Evolutionary conservation across 768 basidiomycete genomes (phyloP).

Genomic region (Strobilomyces confusus): DNA sequence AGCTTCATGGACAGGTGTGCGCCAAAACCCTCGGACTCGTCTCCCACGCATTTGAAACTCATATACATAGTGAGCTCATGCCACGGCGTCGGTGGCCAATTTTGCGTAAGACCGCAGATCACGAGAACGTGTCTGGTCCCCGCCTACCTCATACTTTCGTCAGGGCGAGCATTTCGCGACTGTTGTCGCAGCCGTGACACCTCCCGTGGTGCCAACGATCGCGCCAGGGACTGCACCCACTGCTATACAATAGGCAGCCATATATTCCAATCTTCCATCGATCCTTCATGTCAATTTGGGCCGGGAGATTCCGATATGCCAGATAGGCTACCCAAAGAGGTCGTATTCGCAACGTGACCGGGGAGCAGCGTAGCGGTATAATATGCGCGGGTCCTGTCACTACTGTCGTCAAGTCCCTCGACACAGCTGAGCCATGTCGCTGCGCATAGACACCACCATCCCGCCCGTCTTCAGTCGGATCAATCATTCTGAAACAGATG

Average conservation of each 20-base stretch:
- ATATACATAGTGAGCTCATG: slow-evolving; percentile 5
- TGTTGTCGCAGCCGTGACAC: slow-evolving; percentile 1
- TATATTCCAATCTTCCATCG: slow-evolving; percentile 5
- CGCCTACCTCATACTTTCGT: slow-evolving; percentile 2
- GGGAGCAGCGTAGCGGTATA: slow-evolving; percentile 16
- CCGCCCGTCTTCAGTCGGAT: slow-evolving; percentile 19
- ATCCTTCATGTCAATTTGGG: slow-evolving; percentile 13
- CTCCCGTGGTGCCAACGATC: slow-evolving; percentile 16
- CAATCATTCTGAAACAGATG: slow-evolving; percentile 18
- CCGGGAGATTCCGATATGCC: slow-evolving; percentile 10
- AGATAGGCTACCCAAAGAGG: slow-evolving; percentile 11
- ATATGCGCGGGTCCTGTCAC: slow-evolving; percentile 12
- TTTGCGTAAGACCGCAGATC: slow-evolving; percentile 13
- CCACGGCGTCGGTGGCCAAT: slow-evolving; percentile 8
- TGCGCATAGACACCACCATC: slow-evolving; percentile 29
- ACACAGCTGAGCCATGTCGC: slow-evolving; percentile 23
- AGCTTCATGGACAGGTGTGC: slow-evolving; percentile 7
- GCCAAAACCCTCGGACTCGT: slow-evolving; percentile 17
- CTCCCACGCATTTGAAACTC: slow-evolving; percentile 18
- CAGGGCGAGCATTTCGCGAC: neutral
- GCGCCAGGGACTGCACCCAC: slow-evolving; percentile 16
- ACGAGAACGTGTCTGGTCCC: slow-evolving; percentile 14
- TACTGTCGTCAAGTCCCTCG: slow-evolving; percentile 3
- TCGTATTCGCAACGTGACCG: slow-evolving; percentile 27
- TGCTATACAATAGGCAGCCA: slow-evolving; percentile 8